Conservation (phyloP, 768 basidiomycete genomes). For the Gautieria morchelliformis region DNA sequence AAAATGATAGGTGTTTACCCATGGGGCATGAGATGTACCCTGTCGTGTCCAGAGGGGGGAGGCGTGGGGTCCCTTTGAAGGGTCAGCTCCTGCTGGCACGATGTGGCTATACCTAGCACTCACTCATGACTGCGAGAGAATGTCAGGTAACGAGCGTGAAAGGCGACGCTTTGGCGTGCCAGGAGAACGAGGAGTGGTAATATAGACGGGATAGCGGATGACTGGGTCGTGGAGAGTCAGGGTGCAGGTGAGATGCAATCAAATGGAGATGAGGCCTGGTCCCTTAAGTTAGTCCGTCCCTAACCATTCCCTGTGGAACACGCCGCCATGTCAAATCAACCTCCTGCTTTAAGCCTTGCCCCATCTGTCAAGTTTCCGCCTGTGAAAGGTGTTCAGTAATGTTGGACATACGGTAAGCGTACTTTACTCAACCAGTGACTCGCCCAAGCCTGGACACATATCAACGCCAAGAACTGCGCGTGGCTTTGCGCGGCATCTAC, state of each 20-base stretch:
- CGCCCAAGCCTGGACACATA: too few relatives aligned
- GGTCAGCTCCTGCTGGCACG: not conserved
- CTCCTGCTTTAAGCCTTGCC: too few relatives aligned
- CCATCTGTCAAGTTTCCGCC: not conserved
- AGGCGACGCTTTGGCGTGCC: slow-evolving; percentile 1
- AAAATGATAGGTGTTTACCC: not conserved
- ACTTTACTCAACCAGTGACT: too few relatives aligned
- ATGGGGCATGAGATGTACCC: slow-evolving; percentile 8
- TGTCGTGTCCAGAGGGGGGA: slow-evolving; percentile 4
- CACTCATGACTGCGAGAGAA: not conserved
- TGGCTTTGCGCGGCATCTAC: too few relatives aligned
- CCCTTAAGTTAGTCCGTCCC: not conserved
- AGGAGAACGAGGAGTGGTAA: not conserved
- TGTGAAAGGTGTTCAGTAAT: too few relatives aligned
- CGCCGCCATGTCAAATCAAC: not conserved
- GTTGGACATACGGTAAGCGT: too few relatives aligned
- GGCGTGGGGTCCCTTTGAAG: not conserved
- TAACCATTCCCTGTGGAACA: not conserved
- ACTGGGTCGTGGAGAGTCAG: not conserved
- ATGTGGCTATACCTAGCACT: not conserved
- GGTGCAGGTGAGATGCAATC: not conserved
- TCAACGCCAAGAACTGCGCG: too few relatives aligned
- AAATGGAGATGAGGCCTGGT: not conserved
- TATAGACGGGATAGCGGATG: not conserved
- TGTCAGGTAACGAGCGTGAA: slow-evolving; percentile 8